Evolutionary conservation across 441 rosid genomes (phyloP), one percentile per base, ranked within the genome.

Genomic region (Pelargonium fulgidum): DNA sequence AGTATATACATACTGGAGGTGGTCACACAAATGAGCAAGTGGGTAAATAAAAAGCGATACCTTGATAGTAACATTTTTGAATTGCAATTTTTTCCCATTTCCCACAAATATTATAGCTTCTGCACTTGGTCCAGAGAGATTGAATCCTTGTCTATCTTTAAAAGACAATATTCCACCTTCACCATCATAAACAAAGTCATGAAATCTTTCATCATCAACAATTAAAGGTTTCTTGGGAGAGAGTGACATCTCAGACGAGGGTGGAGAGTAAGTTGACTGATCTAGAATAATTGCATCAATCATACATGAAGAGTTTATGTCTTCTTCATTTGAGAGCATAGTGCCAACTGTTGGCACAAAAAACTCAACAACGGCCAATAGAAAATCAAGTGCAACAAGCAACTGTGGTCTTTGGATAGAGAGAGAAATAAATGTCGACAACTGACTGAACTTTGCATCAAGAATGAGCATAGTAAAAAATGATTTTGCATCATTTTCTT

Each of bases 321-420:
- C 88, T 69, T 88, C 97, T 72, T 88, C 96, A 80, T 81, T 81
- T 65, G 93, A 80, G 77, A 88, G 85, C 78, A 84, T 79, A 81
- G 73, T 74, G 61, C 94, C 90, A 66, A 94, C 81, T 45, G 91
- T 72, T 13, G 98, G 99, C 76, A 88, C 90, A 79, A 95, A 95
- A 79, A 95, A 95, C 82, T 95, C 98, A 70, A 84, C 89, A 65
- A 95, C 87, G 20, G 96, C 95, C 70, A 92, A 84, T 73, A 95
- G 86, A 85, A 95, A 95, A 87, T 95, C 99, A 76, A 95, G 89
- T 62, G 97, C 96, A 76, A 95, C 98, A 72, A 95, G 94, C 75
- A 95, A 81, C 71, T 89, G 98, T 22, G 99, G 99, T 85, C 94
- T 88, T 78, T 90, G 99, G 81, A 92, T 75, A 79, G 86, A 83